These are phyloP conservation scores for Dacryopinax primogenitus DNA, from an alignment of 768 basidiomycete species.

Conservation along the genomic window DNA sequence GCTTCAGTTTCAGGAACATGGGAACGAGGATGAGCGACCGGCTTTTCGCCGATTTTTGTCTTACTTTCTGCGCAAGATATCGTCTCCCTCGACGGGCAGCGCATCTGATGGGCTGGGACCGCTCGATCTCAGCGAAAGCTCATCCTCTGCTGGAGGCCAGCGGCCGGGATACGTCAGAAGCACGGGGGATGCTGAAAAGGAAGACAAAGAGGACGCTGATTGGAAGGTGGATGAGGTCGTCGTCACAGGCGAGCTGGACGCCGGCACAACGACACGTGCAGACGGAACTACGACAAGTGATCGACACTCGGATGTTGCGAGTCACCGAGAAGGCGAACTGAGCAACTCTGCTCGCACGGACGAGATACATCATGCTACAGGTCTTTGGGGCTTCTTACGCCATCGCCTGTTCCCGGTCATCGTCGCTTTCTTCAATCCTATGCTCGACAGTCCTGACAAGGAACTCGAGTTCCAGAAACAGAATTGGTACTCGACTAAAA, in stretches of 20 bases:
- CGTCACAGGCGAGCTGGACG: conserved; percentile 20
- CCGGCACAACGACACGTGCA: conserved; percentile 16
- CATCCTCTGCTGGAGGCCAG: not conserved
- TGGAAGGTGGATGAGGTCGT: conserved; percentile 21
- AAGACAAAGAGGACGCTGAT: conserved; percentile 15
- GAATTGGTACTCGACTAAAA: conserved; percentile 21
- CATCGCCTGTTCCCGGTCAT: not conserved
- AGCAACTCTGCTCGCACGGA: not conserved
- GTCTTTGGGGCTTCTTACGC: conserved; percentile 18
- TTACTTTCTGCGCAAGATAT: not conserved
- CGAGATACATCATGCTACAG: conserved; percentile 1
- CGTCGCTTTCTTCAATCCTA: not conserved
- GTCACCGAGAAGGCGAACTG: not conserved
- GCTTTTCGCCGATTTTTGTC: not conserved
- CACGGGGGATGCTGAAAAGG: not conserved
- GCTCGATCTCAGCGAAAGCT: conserved; percentile 1
- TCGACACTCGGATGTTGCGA: not conserved
- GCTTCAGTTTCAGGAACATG: not conserved
- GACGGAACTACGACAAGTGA: not conserved
- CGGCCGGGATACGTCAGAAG: not conserved
- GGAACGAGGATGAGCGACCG: conserved; percentile 1
- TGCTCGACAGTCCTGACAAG: not conserved
- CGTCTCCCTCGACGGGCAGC: not conserved
- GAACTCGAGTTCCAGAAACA: conserved; percentile 21
- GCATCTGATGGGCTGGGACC: not conserved